Conservation (phyloP, 768 basidiomycete genomes). For the Mycena rebaudengoi region DNA sequence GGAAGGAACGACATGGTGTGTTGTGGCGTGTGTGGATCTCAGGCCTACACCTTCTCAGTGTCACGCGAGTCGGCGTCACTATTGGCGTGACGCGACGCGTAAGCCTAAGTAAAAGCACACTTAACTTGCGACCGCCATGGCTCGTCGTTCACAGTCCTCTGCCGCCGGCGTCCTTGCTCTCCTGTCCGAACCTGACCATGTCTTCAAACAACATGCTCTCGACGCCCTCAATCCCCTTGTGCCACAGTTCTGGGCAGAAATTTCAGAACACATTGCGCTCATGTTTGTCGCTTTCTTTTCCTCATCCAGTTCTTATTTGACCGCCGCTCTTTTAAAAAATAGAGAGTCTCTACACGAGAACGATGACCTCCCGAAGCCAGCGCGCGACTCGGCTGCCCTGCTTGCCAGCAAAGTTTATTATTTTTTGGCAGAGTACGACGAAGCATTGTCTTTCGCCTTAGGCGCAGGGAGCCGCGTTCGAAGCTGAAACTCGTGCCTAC, state of each 20-base stretch:
- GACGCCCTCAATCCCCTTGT: conserved; percentile 83
- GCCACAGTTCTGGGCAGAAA: conserved; percentile 98
- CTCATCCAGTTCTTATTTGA: conserved; percentile 6
- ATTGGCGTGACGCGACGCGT: conserved; percentile 40
- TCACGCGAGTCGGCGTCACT: too few relatives aligned
- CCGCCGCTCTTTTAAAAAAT: conserved; percentile 24
- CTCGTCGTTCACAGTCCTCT: conserved; percentile 73
- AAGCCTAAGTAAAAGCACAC: conserved; percentile 31
- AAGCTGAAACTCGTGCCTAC: conserved; percentile 67
- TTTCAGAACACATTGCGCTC: conserved; percentile 89
- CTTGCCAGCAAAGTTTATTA: conserved; percentile 99
- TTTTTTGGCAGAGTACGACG: conserved; percentile 94
- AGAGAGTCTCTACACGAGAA: conserved; percentile 94
- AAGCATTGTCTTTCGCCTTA: conserved; percentile 94
- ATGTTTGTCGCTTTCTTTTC: conserved; percentile 66
- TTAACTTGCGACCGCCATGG: conserved; percentile 61
- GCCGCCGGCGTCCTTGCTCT: conserved; percentile 92
- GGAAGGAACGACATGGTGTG: conserved; percentile 59
- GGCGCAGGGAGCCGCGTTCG: conserved; percentile 89
- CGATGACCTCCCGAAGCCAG: conserved; percentile 73
- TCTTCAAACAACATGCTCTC: conserved; percentile 93
- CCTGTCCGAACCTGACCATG: conserved; percentile 85
- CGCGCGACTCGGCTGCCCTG: conserved; percentile 86
- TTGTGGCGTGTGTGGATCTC: conserved; percentile 41
- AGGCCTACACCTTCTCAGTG: too few relatives aligned